These are phyloP conservation scores for Acanthamoeba rhysodes DNA, from an alignment of 208 protist genomes.

Conservation along the genomic window DNA sequence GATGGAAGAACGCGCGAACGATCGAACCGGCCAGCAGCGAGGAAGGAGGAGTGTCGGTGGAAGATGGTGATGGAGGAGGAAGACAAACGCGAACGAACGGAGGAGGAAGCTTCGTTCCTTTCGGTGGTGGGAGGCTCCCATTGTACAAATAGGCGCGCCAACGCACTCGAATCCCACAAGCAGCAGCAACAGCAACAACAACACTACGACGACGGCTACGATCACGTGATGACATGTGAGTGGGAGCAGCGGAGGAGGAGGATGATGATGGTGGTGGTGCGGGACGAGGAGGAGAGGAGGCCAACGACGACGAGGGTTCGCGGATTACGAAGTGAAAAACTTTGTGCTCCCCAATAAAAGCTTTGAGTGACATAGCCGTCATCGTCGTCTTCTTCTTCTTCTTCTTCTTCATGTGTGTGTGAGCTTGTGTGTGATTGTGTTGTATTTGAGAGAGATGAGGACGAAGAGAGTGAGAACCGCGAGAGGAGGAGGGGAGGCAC, in stretches of 20 bases:
- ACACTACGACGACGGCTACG: background rate
- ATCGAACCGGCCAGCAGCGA: background rate
- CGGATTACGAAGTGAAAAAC: background rate
- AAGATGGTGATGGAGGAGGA: background rate
- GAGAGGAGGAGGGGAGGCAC: background rate
- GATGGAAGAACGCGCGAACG: slow-evolving; percentile 16
- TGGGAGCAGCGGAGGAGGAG: background rate
- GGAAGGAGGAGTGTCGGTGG: background rate
- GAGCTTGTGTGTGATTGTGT: background rate
- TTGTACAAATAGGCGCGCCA: slow-evolving; percentile 59
- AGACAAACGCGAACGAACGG: background rate
- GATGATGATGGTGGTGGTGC: background rate
- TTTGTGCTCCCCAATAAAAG: background rate
- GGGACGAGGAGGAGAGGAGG: background rate
- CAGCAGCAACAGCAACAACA: background rate
- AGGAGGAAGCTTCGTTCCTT: slow-evolving; percentile 30
- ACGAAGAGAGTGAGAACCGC: background rate
- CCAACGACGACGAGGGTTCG: background rate
- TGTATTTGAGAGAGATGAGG: background rate
- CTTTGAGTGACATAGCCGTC: too few species aligned
- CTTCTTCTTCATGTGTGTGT: too few species aligned
- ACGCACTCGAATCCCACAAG: slow-evolving; percentile 13
- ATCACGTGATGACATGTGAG: background rate
- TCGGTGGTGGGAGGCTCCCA: slow-evolving; percentile 25
- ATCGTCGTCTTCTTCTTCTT: too few species aligned